Conservation (phyloP, 805 yeast genomes). For the Candida jianshihensis region DNA sequence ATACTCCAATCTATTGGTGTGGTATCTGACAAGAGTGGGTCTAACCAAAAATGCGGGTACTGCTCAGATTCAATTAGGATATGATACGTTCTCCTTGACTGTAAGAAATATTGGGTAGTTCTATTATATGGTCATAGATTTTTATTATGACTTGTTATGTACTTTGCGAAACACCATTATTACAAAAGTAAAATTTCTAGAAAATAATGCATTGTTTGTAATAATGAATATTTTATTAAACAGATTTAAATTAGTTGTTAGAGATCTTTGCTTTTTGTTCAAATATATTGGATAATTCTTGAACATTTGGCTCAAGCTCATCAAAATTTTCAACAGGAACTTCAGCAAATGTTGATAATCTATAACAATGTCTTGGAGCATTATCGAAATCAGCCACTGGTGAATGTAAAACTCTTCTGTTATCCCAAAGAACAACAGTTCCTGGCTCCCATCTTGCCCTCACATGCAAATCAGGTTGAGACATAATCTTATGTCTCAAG, state of each 20-base stretch:
- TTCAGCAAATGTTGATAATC: conserved; percentile 42
- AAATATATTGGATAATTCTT: background rate
- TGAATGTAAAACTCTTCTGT: conserved; percentile 2
- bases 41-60: no score
- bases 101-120: no score
- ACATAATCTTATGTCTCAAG: background rate
- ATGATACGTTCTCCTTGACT: no score
- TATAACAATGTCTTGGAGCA: conserved; percentile 21
- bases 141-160: no score
- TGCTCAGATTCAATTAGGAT: no score
- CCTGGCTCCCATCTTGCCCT: conserved; percentile 4
- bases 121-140: no score
- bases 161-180: no score
- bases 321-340: conserved; percentile 33
- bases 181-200: no score
- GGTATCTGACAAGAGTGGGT: no score
- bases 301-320: conserved; percentile 1
- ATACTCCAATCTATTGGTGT: no score
- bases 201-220: no score
- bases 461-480: background rate
- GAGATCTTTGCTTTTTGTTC: background rate
- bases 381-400: conserved; percentile 1
- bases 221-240: no score
- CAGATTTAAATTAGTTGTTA: background rate
- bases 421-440: conserved; percentile 4